Conservation (phyloP, 495 filamentous ascomycete genomes). For the Cenococcum geophilum region DNA sequence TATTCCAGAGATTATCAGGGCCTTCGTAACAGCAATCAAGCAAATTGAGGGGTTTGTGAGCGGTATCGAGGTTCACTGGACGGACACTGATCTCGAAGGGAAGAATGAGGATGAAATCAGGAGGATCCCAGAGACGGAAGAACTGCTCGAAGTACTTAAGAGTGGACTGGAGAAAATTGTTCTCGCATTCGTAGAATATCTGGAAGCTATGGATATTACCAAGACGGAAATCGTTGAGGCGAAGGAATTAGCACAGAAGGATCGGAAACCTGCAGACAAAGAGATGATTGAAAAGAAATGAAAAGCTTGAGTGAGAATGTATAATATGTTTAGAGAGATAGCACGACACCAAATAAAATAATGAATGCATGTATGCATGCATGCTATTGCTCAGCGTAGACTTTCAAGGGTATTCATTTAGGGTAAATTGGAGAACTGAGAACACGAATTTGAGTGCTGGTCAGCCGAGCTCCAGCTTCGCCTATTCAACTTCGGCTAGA, state of each 20-base stretch:
- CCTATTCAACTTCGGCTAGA: no score
- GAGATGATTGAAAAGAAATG: constrained; percentile 1
- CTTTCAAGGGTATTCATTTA: no score
- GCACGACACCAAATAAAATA: no score
- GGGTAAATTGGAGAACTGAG: no score
- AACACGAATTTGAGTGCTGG: no score
- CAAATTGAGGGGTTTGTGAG: constrained; percentile 63
- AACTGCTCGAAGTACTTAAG: constrained; percentile 54
- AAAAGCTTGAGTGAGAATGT: background rate
- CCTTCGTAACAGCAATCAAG: constrained; percentile 59
- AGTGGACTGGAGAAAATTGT: constrained; percentile 56
- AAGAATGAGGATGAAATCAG: constrained; percentile 19
- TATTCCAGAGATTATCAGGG: constrained; percentile 63
- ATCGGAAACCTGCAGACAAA: background rate
- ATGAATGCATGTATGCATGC: no score
- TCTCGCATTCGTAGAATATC: constrained; percentile 62
- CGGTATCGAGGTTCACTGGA: constrained; percentile 67
- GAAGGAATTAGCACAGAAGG: constrained; percentile 41
- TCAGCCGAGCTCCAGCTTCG: no score
- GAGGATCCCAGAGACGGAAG: constrained; percentile 49
- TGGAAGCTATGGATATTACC: constrained; percentile 57
- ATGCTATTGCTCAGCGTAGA: no score
- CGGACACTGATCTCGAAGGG: constrained; percentile 53
- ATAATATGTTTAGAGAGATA: background rate
- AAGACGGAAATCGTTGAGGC: constrained; percentile 63